Conservation (phyloP, 2,329 filamentous ascomycete species). For the Arthrocladium fulminans region DNA sequence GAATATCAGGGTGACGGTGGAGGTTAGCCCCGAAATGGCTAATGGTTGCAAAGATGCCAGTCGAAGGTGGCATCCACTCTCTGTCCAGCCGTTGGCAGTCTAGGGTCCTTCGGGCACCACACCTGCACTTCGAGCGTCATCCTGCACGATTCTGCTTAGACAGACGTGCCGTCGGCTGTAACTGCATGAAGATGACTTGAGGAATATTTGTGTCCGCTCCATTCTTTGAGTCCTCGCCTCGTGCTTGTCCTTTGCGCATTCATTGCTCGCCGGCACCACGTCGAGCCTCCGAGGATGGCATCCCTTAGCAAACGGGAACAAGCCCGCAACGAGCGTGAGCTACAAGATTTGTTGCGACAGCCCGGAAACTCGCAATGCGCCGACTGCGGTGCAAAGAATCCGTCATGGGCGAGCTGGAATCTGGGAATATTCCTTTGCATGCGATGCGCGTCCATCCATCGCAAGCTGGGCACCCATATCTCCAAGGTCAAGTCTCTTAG, state of each 20-base stretch:
- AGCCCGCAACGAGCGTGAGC: conserved; percentile 84
- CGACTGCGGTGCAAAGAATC: conserved; percentile 84
- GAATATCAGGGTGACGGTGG: no score
- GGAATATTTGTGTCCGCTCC: not conserved
- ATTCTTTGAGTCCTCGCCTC: not conserved
- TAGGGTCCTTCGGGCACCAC: not conserved
- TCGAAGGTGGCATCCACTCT: not conserved
- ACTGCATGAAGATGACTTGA: not conserved
- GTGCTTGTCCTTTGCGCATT: not conserved
- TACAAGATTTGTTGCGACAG: conserved; percentile 83
- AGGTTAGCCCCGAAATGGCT: no score
- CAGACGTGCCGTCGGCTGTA: not conserved
- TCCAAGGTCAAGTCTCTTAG: conserved; percentile 98
- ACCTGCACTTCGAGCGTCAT: conserved; percentile 1
- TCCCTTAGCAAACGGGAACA: conserved; percentile 91
- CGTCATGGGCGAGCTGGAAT: conserved; percentile 98
- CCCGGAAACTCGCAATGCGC: conserved; percentile 90
- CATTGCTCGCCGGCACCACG: no score
- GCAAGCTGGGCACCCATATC: conserved; percentile 93
- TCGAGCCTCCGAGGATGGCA: conserved; percentile 51
- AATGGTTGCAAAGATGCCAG: no score
- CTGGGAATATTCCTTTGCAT: conserved; percentile 95
- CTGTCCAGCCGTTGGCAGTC: not conserved
- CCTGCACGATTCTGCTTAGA: not conserved
- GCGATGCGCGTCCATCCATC: conserved; percentile 90